These are phyloP conservation scores for Salix suchowensis DNA, from an alignment of 345 rosid species.

Conservation along the genomic window DNA sequence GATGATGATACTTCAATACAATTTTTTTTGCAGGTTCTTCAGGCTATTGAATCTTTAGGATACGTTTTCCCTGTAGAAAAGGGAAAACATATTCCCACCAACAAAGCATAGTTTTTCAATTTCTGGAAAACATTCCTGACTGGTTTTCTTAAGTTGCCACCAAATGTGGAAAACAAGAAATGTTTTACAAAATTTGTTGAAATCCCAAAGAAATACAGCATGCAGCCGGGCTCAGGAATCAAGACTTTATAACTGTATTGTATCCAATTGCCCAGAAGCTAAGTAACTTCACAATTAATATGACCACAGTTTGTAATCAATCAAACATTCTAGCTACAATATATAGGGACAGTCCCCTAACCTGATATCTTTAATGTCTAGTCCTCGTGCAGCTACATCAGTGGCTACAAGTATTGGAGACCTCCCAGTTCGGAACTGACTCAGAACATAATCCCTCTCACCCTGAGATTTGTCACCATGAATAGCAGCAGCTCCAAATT, in stretches of 20 bases:
- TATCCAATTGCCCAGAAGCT: background rate
- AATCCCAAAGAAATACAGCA: background rate
- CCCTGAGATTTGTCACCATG: slow-evolving; percentile 90
- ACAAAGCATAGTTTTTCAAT: background rate
- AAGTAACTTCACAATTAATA: background rate
- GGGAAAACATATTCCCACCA: background rate
- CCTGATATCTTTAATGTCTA: slow-evolving; percentile 94
- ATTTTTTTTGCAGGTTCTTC: background rate
- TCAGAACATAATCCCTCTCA: slow-evolving; percentile 73
- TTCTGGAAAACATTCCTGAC: background rate
- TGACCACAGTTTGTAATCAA: background rate
- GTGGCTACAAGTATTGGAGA: slow-evolving; percentile 84
- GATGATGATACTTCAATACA: background rate
- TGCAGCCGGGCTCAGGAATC: background rate
- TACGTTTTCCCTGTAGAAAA: background rate
- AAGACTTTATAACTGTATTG: background rate
- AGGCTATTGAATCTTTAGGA: background rate
- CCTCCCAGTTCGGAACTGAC: slow-evolving; percentile 75
- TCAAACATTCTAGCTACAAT: background rate
- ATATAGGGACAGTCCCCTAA: slow-evolving; percentile 6
- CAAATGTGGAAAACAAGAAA: background rate
- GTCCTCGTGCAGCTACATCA: slow-evolving; percentile 92
- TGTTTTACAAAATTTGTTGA: background rate
- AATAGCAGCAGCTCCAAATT: slow-evolving; percentile 84
- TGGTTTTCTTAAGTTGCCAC: background rate